Percentiles rank a stretch among this genome's conserved stretches.
phyloP scores from a whole-genome alignment of 176 grass and related monocot species.

The Leersia perrieri region DNA sequence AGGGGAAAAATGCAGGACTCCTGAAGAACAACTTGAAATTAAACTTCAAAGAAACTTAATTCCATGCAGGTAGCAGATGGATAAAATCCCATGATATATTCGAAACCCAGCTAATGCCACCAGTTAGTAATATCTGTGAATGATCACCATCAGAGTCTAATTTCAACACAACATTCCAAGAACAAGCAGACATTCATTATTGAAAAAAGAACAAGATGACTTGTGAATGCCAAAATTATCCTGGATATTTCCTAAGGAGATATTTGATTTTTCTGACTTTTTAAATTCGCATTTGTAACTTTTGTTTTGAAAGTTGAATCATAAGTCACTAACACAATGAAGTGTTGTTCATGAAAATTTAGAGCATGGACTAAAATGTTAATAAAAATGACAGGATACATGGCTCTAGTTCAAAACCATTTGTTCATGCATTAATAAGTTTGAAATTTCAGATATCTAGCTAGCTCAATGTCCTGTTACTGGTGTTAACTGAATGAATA shows the following conservation, averaged over 20 bases:
- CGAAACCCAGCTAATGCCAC: neutral
- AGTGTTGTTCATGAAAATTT: neutral
- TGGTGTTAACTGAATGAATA: neutral
- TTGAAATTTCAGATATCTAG: neutral
- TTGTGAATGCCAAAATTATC: neutral
- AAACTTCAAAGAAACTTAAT: too few relatives aligned
- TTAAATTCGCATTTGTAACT: neutral
- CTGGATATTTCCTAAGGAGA: neutral
- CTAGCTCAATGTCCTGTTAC: neutral
- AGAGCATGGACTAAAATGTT: neutral
- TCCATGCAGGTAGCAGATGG: constrained; percentile 44
- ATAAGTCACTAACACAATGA: neutral
- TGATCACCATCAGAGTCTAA: neutral
- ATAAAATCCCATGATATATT: neutral
- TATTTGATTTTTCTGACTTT: neutral
- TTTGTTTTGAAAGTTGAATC: neutral
- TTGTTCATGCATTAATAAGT: neutral
- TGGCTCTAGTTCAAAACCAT: neutral
- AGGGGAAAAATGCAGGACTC: constrained; percentile 43
- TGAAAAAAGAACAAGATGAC: neutral
- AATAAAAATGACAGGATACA: neutral
- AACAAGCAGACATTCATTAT: too few relatives aligned
- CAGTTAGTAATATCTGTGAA: neutral
- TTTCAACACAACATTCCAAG: neutral
- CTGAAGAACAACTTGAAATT: too few relatives aligned